phyloP scores from a whole-genome alignment of 2,329 filamentous ascomycete species.

The Aspergillus intermedius region DNA sequence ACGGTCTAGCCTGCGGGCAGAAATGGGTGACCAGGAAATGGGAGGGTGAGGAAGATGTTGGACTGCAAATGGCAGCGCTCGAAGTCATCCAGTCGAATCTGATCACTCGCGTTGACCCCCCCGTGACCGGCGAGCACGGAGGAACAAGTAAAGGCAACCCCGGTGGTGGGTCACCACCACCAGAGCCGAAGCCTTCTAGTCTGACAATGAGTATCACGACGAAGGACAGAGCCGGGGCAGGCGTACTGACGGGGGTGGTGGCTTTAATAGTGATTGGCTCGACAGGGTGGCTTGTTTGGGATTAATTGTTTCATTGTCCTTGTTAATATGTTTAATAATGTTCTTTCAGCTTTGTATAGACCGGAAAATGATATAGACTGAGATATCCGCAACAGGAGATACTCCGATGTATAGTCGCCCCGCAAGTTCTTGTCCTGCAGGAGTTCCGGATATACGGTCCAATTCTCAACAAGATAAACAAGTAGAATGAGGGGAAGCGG shows the following conservation, averaged over 20 bases:
- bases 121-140: conserved; percentile 24
- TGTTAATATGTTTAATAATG: background rate
- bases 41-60: conserved; percentile 33
- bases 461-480: background rate
- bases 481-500: background rate
- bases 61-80: conserved; percentile 35
- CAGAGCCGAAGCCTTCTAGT: conserved; percentile 5
- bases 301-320: conserved; percentile 10
- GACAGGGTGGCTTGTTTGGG: conserved; percentile 32
- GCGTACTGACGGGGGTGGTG: conserved; percentile 36
- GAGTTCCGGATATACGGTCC: background rate
- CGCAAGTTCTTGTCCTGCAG: background rate
- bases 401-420: background rate
- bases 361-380: background rate
- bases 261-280: conserved; percentile 28
- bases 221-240: conserved; percentile 38
- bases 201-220: conserved; percentile 20
- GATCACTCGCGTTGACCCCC: conserved; percentile 22
- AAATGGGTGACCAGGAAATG: conserved; percentile 35
- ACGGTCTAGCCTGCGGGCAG: conserved; percentile 31
- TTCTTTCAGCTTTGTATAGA: background rate
- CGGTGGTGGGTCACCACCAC: conserved; percentile 17
- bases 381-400: too few relatives aligned
- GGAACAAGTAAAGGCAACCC: conserved; percentile 31
- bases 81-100: conserved; percentile 31